These are phyloP conservation scores for Xylaria palmicola DNA, from an alignment of 495 filamentous ascomycete genomes.

Conservation along the genomic window DNA sequence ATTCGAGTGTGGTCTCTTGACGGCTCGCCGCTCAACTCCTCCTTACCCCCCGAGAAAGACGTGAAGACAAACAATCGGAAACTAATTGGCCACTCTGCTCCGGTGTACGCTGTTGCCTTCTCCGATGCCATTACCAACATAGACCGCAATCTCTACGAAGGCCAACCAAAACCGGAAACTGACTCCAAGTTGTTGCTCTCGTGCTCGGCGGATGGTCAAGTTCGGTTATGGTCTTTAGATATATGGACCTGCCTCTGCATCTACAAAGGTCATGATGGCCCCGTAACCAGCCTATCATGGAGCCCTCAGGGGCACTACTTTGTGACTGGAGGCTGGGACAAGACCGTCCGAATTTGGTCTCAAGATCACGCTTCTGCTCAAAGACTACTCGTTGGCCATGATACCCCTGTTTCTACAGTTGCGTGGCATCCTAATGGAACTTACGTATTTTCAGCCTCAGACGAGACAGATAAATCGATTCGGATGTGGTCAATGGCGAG, in stretches of 20 bases:
- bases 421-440: slow-evolving; percentile 90
- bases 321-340: slow-evolving; percentile 79
- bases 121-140: slow-evolving; percentile 67
- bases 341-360: slow-evolving; percentile 84
- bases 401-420: slow-evolving; percentile 79
- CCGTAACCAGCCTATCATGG: slow-evolving; percentile 85
- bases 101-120: slow-evolving; percentile 87
- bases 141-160: slow-evolving; percentile 42
- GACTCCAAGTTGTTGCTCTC: slow-evolving; percentile 77
- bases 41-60: slow-evolving; percentile 38
- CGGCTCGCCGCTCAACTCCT: slow-evolving; percentile 64
- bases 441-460: slow-evolving; percentile 87
- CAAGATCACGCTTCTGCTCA: slow-evolving; percentile 89
- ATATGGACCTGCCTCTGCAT: slow-evolving; percentile 85
- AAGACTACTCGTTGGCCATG: slow-evolving; percentile 87
- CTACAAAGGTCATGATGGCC: slow-evolving; percentile 87
- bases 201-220: slow-evolving; percentile 78
- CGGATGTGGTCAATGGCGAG: slow-evolving; percentile 95
- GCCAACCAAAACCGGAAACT: slow-evolving; percentile 55
- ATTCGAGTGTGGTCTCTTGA: slow-evolving; percentile 90
- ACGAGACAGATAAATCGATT: slow-evolving; percentile 78
- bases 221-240: slow-evolving; percentile 91
- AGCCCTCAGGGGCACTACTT: slow-evolving; percentile 97
- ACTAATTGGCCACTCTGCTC: slow-evolving; percentile 86
- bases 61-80: slow-evolving; percentile 62